A percentile compares a stretch with the other conserved stretches of the same genome.
Evolutionary conservation across 2,329 filamentous ascomycete genomes (phyloP).

Genomic region (Acrodontium crateriforme): DNA sequence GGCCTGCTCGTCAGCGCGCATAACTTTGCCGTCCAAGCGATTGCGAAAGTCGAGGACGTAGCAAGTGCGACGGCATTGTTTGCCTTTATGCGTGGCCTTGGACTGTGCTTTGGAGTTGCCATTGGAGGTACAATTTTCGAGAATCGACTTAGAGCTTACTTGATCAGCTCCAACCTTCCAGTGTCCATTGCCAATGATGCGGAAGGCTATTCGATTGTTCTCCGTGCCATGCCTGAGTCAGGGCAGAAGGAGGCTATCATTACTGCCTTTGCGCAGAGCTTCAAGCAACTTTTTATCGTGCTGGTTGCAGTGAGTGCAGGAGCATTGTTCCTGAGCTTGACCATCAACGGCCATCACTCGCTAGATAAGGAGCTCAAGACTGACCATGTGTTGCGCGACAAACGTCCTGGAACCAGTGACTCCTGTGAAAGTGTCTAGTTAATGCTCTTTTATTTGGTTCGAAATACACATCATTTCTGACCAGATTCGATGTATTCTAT

Average conservation of each 20-base stretch:
- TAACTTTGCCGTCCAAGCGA: slow-evolving; percentile 32
- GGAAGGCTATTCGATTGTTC: slow-evolving; percentile 9
- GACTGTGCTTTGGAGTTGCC: slow-evolving; percentile 33
- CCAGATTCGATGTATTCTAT: no score
- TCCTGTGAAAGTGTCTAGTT: no score
- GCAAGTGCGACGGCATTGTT: slow-evolving; percentile 29
- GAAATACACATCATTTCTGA: no score
- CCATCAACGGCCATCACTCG: no score
- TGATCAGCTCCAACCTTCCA: slow-evolving; percentile 5
- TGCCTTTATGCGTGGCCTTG: slow-evolving; percentile 35
- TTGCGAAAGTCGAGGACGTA: slow-evolving; percentile 17
- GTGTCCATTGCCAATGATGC: slow-evolving; percentile 9
- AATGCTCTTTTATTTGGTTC: no score
- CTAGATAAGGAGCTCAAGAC: no score
- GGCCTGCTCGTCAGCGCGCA: slow-evolving; percentile 30
- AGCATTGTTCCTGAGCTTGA: no score
- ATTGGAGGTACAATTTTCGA: slow-evolving; percentile 32
- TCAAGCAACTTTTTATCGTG: no score
- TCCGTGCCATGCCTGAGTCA: slow-evolving; percentile 7
- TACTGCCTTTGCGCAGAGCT: slow-evolving; percentile 8
- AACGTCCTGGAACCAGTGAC: no score
- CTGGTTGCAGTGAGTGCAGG: no score
- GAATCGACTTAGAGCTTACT: slow-evolving; percentile 13
- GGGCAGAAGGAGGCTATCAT: slow-evolving; percentile 6
- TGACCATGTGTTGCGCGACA: no score